These are phyloP conservation scores for Suillus subluteus DNA, from an alignment of 768 basidiomycete genomes.

Conservation along the genomic window DNA sequence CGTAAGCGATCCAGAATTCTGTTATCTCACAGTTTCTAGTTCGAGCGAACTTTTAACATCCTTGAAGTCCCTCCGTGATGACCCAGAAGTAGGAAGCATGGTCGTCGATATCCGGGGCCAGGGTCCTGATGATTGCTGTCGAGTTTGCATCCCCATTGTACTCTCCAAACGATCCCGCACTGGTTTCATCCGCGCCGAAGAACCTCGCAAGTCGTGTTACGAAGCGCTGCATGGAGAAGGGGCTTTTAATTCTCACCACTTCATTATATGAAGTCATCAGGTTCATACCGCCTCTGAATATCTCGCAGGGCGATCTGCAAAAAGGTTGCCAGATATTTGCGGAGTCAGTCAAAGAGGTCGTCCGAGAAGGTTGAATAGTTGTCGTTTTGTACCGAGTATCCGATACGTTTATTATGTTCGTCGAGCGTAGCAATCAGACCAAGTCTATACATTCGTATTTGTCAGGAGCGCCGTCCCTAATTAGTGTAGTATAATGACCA, in stretches of 20 bases:
- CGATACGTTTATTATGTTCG: background rate
- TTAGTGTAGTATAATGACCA: background rate
- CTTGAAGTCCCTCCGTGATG: constrained; percentile 59
- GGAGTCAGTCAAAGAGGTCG: constrained; percentile 72
- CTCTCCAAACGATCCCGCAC: constrained; percentile 51
- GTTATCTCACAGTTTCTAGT: constrained; percentile 36
- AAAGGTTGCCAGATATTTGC: constrained; percentile 68
- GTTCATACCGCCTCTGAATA: constrained; percentile 92
- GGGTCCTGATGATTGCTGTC: constrained; percentile 88
- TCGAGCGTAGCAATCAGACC: background rate
- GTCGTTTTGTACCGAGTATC: background rate
- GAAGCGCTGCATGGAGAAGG: constrained; percentile 83
- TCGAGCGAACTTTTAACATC: constrained; percentile 72
- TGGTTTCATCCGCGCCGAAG: constrained; percentile 41
- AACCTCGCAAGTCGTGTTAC: constrained; percentile 72
- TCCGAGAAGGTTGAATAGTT: constrained; percentile 41
- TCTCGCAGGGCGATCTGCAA: constrained; percentile 72
- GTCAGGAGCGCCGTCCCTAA: background rate
- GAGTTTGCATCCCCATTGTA: constrained; percentile 73
- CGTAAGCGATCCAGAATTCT: background rate
- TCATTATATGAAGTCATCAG: constrained; percentile 86
- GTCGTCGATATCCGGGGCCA: constrained; percentile 88
- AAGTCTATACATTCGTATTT: background rate
- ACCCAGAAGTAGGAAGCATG: constrained; percentile 52
- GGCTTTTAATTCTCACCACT: constrained; percentile 86